phyloP scores from a whole-genome alignment of 495 filamentous ascomycete genomes.

The Parmelia sp. region DNA sequence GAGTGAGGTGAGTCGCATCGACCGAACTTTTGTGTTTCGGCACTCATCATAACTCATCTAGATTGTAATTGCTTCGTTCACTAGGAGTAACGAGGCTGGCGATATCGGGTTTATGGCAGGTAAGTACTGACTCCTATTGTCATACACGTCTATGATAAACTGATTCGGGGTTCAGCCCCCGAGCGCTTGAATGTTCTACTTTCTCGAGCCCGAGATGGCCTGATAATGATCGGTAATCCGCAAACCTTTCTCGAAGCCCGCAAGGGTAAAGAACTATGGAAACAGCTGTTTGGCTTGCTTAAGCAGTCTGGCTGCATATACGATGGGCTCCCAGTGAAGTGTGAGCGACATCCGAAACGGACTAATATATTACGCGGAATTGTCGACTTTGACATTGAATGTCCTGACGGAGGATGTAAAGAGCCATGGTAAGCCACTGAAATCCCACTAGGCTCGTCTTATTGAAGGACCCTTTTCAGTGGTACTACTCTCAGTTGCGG shows the following conservation, averaged over 20 bases:
- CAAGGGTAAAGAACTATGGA: conserved; percentile 56
- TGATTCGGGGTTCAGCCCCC: background rate
- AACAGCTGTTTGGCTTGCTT: conserved; percentile 51
- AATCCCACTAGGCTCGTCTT: background rate
- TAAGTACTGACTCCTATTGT: too few relatives aligned
- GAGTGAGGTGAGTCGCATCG: conserved; percentile 39
- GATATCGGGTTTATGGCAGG: conserved; percentile 68
- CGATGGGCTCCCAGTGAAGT: conserved; percentile 64
- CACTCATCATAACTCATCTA: background rate
- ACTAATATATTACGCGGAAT: conserved; percentile 39
- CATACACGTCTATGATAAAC: too few relatives aligned
- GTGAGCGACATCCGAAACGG: conserved; percentile 56
- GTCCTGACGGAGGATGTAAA: conserved; percentile 69
- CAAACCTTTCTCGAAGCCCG: conserved; percentile 58
- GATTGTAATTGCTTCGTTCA: conserved; percentile 62
- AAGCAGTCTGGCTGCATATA: conserved; percentile 51
- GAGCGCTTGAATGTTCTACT: conserved; percentile 68
- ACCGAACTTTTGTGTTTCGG: background rate
- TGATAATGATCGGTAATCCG: conserved; percentile 69
- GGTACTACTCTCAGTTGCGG: conserved; percentile 53
- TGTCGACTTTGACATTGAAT: conserved; percentile 53
- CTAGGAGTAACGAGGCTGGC: conserved; percentile 54
- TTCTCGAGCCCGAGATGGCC: conserved; percentile 57
- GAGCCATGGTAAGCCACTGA: background rate
- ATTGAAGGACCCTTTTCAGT: conserved; percentile 32